Base-by-base conservation (phyloP, 2,329 filamentous ascomycete genomes). In the Fusarium camptoceras region DNA sequence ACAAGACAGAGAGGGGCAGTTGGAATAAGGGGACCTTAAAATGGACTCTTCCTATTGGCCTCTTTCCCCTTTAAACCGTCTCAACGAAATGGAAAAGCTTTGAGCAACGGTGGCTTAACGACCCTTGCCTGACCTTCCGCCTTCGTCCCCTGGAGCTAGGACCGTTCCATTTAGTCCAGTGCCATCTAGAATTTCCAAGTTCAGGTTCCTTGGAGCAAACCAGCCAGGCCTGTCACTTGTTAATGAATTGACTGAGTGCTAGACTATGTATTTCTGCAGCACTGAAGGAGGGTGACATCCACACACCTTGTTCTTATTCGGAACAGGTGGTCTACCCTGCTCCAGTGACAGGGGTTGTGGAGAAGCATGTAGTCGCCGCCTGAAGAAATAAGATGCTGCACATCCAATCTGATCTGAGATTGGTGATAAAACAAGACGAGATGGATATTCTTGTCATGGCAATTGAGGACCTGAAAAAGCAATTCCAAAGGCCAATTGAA, bases 1-100 rank as follows among this genome's bases (percentile, higher is more conserved):
- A 43, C 51, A 69, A 48, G 46, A 49, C 28, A 41, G 66, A 70
- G 61, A 65, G 62, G 66, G 66, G 66, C 34, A 70, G 30, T 18
- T 50, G 28, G 47, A 44, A 55, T 37, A 55, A 64, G 48, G 58
- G 60, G 66, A 58, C 48, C 41, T 16, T 42, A 46, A 39, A 64
- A 48, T 43, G 8, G n/a, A 5, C 15, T n/a, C 22, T 55, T 41
- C 27, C 34, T 30, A 50, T 55, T 68, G 48, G 62, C 9, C 47
- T 20, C 15, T 47, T 34, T 25, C n/a, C 24, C 8, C 20, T 47
- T 47, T 15, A 22, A 53, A 14, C 34, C 31, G 18, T 54, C 66
- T 70, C 66, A 70, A 70, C 66, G 66, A 69, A 66, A 69, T 65
- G 44, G 41, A 55, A 55, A 68, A 59, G 64, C 64, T 56, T 53